Base-by-base conservation (phyloP, 1,284 basidiomycete genomes). In the Tausonia pullulans region DNA sequence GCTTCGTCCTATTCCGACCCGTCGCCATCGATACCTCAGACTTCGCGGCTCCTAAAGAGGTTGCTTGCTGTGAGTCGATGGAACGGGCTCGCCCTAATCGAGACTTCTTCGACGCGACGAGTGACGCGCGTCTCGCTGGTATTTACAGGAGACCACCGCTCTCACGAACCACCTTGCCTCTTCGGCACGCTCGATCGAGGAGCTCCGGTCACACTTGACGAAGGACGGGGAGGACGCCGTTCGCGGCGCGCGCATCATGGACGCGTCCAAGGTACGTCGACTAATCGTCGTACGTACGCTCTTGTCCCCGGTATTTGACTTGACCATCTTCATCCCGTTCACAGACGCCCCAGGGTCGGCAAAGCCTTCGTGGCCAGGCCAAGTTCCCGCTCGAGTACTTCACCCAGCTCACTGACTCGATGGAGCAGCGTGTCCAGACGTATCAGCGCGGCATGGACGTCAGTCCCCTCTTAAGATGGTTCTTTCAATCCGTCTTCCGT, bases 331-430 rank as follows among this genome's bases (percentile, higher is more conserved):
- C 43, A 16, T 60, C n/a, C 8, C 13, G 7, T 44, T 16, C n/a
- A 5, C 49, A 64, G 58, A 60, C 65, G 41, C 40, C 65, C 14
- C 61, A 60, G 58, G 61, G 61, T 13, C 41, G 61, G 7, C 65
- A 66, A 58, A 40, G 43, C 9, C 46, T 66, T 5, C 44, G 60
- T n/a, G 65, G 65, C 49, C 65, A 66, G 51, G 61, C 65, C 7
- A 58, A 60, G 50, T 66, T 62, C 57, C 61, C 65, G 10, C 58
- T 53, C n/a, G 65, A 66, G 56, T 66, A 60, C 58, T 66, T 66
- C 8, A 55, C 58, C 10, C 45, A 49, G 57, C 49, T 63, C n/a
- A 62, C 61, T 16, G 41, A 40, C 48, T 56, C 55, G 50, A 62
- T 66, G 56, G 53, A 61, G 14, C 5, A 43, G 5, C 49, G 61